Evolutionary conservation across 306 rosid species (phyloP).

Genomic region (Prunus davidiana): DNA sequence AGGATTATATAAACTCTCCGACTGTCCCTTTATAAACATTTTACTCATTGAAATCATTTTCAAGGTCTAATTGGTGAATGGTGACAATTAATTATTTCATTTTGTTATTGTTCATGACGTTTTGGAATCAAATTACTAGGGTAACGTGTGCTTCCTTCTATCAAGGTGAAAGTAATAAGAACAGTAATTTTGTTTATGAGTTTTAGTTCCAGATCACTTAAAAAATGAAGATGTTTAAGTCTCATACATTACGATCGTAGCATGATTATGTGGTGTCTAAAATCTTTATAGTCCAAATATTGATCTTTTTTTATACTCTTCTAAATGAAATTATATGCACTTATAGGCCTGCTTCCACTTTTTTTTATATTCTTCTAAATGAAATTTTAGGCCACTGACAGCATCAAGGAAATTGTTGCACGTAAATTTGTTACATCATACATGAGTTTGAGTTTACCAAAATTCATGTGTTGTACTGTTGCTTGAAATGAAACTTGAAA

Average conservation of each 20-base stretch:
- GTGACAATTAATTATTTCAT: background rate
- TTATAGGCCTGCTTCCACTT: too few relatives aligned
- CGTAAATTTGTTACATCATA: too few relatives aligned
- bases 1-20: background rate
- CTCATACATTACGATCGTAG: background rate
- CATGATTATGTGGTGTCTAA: too few relatives aligned
- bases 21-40: background rate
- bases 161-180: background rate
- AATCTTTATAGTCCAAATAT: too few relatives aligned
- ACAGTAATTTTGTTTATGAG: background rate
- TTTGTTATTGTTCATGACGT: background rate
- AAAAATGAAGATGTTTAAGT: background rate
- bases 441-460: too few relatives aligned
- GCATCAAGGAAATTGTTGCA: too few relatives aligned
- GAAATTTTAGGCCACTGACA: too few relatives aligned
- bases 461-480: background rate
- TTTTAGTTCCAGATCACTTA: background rate
- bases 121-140: background rate
- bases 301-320: too few relatives aligned
- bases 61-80: constrained; percentile 2
- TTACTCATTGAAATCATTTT: background rate
- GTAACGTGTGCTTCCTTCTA: background rate
- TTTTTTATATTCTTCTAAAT: too few relatives aligned
- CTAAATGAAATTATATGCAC: too few relatives aligned
- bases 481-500: background rate